Evolutionary conservation across 495 filamentous ascomycete species (phyloP).

Genomic region (Xylaria cubensis): DNA sequence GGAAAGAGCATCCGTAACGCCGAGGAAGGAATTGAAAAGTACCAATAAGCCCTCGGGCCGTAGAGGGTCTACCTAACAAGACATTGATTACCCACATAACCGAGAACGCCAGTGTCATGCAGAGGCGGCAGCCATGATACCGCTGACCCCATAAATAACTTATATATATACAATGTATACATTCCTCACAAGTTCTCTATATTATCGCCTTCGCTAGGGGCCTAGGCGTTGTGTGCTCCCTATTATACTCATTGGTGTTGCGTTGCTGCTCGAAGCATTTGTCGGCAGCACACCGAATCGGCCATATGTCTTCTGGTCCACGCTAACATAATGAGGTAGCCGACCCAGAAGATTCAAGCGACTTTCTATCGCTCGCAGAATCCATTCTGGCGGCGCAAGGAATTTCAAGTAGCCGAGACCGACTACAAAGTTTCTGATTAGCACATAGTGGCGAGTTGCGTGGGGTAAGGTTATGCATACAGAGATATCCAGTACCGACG

Average conservation of each 20-base stretch:
- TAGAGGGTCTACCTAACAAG: neutral
- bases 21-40: slow-evolving; percentile 3
- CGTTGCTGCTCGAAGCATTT: slow-evolving; percentile 49
- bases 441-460: slow-evolving; percentile 26
- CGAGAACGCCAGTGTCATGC: slow-evolving; percentile 16
- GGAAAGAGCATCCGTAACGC: neutral
- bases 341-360: slow-evolving; percentile 83
- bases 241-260: slow-evolving; percentile 63
- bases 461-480: slow-evolving; percentile 56
- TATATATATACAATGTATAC: slow-evolving; percentile 23
- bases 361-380: slow-evolving; percentile 81
- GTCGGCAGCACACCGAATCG: slow-evolving; percentile 86
- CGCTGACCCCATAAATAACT: slow-evolving; percentile 9
- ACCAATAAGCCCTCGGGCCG: neutral
- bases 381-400: slow-evolving; percentile 81
- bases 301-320: slow-evolving; percentile 97
- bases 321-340: slow-evolving; percentile 85
- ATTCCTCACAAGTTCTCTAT: slow-evolving; percentile 6
- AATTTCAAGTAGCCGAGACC: slow-evolving; percentile 85
- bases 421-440: slow-evolving; percentile 53
- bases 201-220: slow-evolving; percentile 44
- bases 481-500: slow-evolving; percentile 80
- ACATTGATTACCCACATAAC: slow-evolving; percentile 19
- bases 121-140: slow-evolving; percentile 9
- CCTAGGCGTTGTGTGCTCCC: slow-evolving; percentile 71